These are phyloP conservation scores for Saccharomycopsis oosterbeekiorum DNA, from an alignment of 805 yeast genomes.

Conservation along the genomic window DNA sequence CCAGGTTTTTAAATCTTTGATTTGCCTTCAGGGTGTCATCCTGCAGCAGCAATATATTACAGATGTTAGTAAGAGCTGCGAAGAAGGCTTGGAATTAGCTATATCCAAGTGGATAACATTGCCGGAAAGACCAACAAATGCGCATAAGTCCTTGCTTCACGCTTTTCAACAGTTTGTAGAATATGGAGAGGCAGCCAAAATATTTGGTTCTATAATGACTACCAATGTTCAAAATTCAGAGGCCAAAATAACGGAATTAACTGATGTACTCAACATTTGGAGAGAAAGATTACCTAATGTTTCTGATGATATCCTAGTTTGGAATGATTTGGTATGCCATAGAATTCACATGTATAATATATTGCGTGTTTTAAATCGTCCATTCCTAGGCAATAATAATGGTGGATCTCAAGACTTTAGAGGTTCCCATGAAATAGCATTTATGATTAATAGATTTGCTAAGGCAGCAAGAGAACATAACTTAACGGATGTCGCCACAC, in stretches of 20 bases:
- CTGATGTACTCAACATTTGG: constrained; percentile 94
- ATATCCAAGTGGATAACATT: constrained; percentile 87
- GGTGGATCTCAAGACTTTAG: constrained; percentile 86
- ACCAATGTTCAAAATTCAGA: constrained; percentile 90
- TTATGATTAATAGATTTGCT: constrained; percentile 97
- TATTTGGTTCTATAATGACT: constrained; percentile 74
- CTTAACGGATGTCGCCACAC: constrained; percentile 93
- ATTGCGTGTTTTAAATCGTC: constrained; percentile 87
- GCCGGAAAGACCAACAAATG: constrained; percentile 62
- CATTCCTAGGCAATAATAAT: constrained; percentile 40
- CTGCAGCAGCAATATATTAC: constrained; percentile 80
- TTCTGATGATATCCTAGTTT: constrained; percentile 95
- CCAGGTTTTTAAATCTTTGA: constrained; percentile 88
- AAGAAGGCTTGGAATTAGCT: constrained; percentile 91
- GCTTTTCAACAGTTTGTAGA: constrained; percentile 96
- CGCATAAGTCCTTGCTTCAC: constrained; percentile 84
- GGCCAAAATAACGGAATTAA: constrained; percentile 84
- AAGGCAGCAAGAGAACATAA: constrained; percentile 96
- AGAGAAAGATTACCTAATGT: constrained; percentile 90
- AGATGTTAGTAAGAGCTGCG: constrained; percentile 77
- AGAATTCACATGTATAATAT: constrained; percentile 96
- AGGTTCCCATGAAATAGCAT: constrained; percentile 97
- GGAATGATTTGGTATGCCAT: constrained; percentile 98
- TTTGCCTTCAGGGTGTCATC: constrained; percentile 86
- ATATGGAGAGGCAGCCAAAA: constrained; percentile 93